Evolutionary conservation across 495 filamentous ascomycete species (phyloP), one percentile per base, ranked within the genome.

Genomic region (Neurospora sublineolata): DNA sequence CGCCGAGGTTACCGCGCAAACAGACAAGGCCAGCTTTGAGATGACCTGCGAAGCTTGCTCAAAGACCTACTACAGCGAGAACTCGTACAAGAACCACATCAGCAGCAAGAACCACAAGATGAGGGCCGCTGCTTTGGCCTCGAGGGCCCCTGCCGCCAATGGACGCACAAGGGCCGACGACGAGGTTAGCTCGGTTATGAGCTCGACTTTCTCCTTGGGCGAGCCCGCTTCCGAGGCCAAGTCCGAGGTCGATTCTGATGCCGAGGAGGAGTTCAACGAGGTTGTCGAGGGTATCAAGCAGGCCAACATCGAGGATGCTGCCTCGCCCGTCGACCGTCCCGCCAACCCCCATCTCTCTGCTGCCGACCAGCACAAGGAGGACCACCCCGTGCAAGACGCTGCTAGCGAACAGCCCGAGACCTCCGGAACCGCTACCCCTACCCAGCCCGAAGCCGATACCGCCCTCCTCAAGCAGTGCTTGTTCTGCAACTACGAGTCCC

Each of bases 51-150:
- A 88, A 4, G 87, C 89, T 3, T 99, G 95, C 84, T 90, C 92
- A 75, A 96, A 95, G 83, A 92, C 91, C 30, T 99, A 94, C 82
- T 98, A 90, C 84, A 97, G 93, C 79, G 93, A 97, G 77, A 97
- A 97, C 81, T 94, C 95, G 18, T 97, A 93, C 80, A 87, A 88
- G 77, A 98, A 99, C 79, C 95, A 99, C 79, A 77, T 97, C 37
- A 90, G 90, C 73, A 97, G 94, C 81, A 89, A 92, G 74, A 98
- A 96, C 81, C 95, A 99, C 78, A 91, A 89, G 80, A 86, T 89
- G 69, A 90, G 90, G 75, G 83, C 90, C 36, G 82, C 80, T 3
- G 77, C 79, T 2, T 41, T 76, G 20, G 75, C 77, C 18, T 77
- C 76, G 18, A 80, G 75, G 33, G 73, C 78, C 30, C 52, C 52